Evolutionary conservation across 768 basidiomycete genomes (phyloP).

Genomic region (Boletus rex-veris): DNA sequence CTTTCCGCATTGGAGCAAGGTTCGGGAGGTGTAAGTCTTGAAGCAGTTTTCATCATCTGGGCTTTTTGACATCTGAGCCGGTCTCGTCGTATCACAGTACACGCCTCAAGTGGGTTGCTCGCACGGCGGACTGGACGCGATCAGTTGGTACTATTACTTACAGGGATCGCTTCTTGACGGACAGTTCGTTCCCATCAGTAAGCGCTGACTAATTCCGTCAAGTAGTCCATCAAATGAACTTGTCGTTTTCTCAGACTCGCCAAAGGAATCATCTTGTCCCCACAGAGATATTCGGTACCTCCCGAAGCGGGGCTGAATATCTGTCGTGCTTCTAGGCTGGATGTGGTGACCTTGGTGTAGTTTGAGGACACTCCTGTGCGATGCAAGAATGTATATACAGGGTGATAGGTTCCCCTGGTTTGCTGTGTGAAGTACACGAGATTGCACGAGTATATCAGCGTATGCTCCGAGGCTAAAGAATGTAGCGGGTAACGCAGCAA

Average conservation of each 20-base stretch:
- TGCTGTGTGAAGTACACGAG: background rate
- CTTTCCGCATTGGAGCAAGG: slow-evolving; percentile 52
- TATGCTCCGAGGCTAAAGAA: too few species aligned
- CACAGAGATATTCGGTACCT: slow-evolving; percentile 57
- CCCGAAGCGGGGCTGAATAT: slow-evolving; percentile 39
- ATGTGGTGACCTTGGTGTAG: background rate
- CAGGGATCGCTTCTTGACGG: slow-evolving; percentile 66
- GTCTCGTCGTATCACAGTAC: slow-evolving; percentile 29
- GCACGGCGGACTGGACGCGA: slow-evolving; percentile 36
- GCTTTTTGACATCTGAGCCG: background rate
- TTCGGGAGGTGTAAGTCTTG: slow-evolving; percentile 41
- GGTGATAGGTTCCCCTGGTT: background rate
- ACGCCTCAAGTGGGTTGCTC: slow-evolving; percentile 50
- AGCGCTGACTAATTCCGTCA: slow-evolving; percentile 7
- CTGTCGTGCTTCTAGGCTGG: too few species aligned
- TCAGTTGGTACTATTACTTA: slow-evolving; percentile 63
- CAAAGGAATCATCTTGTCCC: slow-evolving; percentile 50
- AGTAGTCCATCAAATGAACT: background rate
- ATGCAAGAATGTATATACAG: background rate
- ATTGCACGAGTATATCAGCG: too few species aligned
- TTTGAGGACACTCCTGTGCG: background rate
- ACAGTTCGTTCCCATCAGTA: slow-evolving; percentile 56
- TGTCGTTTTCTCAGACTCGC: slow-evolving; percentile 43
- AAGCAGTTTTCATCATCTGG: background rate
- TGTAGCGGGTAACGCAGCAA: too few species aligned